Percentiles rank a stretch among this genome's conserved stretches.
phyloP scores from a whole-genome alignment of 1,284 basidiomycete species.

The Fomitopsis schrenkii region DNA sequence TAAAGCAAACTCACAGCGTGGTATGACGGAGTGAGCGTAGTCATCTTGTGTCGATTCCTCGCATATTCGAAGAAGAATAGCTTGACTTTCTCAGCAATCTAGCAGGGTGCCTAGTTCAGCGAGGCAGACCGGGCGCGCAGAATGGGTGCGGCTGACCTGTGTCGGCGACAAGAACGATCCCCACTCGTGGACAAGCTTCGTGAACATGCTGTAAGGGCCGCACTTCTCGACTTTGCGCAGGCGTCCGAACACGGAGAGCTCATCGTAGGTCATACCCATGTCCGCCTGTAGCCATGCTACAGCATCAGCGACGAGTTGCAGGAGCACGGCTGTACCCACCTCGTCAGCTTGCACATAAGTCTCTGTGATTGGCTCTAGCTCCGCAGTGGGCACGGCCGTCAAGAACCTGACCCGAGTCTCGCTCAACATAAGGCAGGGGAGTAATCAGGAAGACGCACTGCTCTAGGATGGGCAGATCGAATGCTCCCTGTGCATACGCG shows the following conservation, averaged over 20 bases:
- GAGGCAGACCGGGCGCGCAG: background rate
- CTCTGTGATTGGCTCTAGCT: conserved; percentile 93
- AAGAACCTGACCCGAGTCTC: conserved; percentile 63
- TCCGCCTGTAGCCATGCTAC: conserved; percentile 56
- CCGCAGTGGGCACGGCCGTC: conserved; percentile 90
- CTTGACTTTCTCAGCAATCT: conserved; percentile 98
- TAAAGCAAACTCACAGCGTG: conserved; percentile 69
- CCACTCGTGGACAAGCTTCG: conserved; percentile 93
- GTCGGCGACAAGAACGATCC: conserved; percentile 74
- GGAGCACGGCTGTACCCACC: conserved; percentile 33
- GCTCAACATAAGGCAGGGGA: background rate
- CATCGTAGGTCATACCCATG: conserved; percentile 99
- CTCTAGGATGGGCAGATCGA: conserved; percentile 81
- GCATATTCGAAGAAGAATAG: conserved; percentile 97
- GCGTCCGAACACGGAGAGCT: conserved; percentile 90
- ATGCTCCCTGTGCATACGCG: conserved; percentile 73
- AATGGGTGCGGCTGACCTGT: conserved; percentile 47
- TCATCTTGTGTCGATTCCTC: conserved; percentile 99
- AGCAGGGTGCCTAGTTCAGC: background rate
- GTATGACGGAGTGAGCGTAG: conserved; percentile 93
- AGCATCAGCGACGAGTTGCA: background rate
- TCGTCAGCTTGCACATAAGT: conserved; percentile 96
- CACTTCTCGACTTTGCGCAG: conserved; percentile 96
- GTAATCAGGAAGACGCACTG: conserved; percentile 41
- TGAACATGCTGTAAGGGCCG: conserved; percentile 96